These are phyloP conservation scores for Ophidiomyces ophidiicola DNA, from an alignment of 2,329 filamentous ascomycete genomes.

Conservation along the genomic window DNA sequence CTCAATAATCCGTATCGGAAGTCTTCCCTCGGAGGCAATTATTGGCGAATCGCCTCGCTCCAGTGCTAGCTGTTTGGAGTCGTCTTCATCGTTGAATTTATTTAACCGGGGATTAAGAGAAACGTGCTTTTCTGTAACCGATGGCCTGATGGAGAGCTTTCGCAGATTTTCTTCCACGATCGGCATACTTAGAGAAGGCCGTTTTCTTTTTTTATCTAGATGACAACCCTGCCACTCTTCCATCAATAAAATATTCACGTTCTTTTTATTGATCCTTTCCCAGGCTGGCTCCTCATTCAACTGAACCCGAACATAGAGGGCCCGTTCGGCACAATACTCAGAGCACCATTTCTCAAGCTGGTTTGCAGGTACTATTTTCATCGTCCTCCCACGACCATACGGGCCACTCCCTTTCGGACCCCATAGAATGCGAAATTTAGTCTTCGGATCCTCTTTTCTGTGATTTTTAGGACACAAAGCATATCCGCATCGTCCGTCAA, in stretches of 20 bases:
- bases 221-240: conserved; percentile 44
- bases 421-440: conserved; percentile 56
- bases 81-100: conserved; percentile 19
- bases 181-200: neutral
- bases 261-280: conserved; percentile 54
- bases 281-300: conserved; percentile 74
- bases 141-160: neutral
- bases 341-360: conserved; percentile 83
- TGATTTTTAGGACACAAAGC: conserved; percentile 59
- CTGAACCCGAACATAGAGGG: conserved; percentile 79
- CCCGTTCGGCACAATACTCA: conserved; percentile 61
- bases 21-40: conserved; percentile 20
- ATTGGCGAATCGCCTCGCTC: conserved; percentile 17
- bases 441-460: conserved; percentile 43
- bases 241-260: conserved; percentile 49
- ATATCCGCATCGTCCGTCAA: conserved; percentile 72
- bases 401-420: conserved; percentile 39
- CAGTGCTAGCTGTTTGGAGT: conserved; percentile 6
- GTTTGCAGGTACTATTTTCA: conserved; percentile 55
- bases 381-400: conserved; percentile 39
- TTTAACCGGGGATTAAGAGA: conserved; percentile 20
- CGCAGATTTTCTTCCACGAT: conserved; percentile 7
- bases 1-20: conserved; percentile 27
- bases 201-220: conserved; percentile 14
- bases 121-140: conserved; percentile 9